A percentile compares a stretch with the other conserved stretches of the same genome.
Evolutionary conservation across 2,329 filamentous ascomycete species (phyloP).

Genomic region (Fusarium sp.): DNA sequence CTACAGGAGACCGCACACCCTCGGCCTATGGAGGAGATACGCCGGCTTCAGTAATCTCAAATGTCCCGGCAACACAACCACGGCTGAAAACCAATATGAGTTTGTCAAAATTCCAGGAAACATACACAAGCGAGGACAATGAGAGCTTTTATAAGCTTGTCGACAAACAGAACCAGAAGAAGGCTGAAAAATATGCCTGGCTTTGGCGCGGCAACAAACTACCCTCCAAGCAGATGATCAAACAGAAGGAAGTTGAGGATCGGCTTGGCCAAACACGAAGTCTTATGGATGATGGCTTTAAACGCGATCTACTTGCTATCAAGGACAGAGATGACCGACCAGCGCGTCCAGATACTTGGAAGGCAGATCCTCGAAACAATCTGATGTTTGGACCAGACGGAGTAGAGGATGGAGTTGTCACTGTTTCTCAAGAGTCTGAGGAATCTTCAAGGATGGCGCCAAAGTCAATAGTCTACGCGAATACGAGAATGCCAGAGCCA

Average conservation of each 20-base stretch:
- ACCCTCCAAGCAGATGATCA: slow-evolving; percentile 81
- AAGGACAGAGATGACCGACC: slow-evolving; percentile 77
- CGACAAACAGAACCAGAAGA: slow-evolving; percentile 89
- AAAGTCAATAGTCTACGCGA: slow-evolving; percentile 82
- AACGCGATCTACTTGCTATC: slow-evolving; percentile 71
- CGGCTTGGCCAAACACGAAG: slow-evolving; percentile 62
- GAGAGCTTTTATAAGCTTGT: slow-evolving; percentile 94
- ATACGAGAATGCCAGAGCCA: slow-evolving; percentile 79
- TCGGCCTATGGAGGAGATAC: slow-evolving; percentile 79
- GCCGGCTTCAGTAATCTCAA: slow-evolving; percentile 69
- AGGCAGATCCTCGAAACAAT: slow-evolving; percentile 78
- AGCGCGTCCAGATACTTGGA: slow-evolving; percentile 83
- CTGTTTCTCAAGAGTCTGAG: slow-evolving; percentile 76
- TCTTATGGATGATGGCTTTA: slow-evolving; percentile 69
- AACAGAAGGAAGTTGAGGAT: slow-evolving; percentile 72
- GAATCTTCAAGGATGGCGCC: slow-evolving; percentile 78
- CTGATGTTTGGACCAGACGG: slow-evolving; percentile 88
- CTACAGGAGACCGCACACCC: slow-evolving; percentile 67
- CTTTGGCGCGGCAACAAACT: slow-evolving; percentile 91
- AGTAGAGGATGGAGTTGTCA: slow-evolving; percentile 70
- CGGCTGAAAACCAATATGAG: slow-evolving; percentile 82
- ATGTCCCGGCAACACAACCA: slow-evolving; percentile 56
- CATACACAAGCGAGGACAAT: slow-evolving; percentile 97
- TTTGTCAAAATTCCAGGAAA: slow-evolving; percentile 86
- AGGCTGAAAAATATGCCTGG: slow-evolving; percentile 88